phyloP scores from a whole-genome alignment of 2,329 filamentous ascomycete species.

The Onygena corvina region DNA sequence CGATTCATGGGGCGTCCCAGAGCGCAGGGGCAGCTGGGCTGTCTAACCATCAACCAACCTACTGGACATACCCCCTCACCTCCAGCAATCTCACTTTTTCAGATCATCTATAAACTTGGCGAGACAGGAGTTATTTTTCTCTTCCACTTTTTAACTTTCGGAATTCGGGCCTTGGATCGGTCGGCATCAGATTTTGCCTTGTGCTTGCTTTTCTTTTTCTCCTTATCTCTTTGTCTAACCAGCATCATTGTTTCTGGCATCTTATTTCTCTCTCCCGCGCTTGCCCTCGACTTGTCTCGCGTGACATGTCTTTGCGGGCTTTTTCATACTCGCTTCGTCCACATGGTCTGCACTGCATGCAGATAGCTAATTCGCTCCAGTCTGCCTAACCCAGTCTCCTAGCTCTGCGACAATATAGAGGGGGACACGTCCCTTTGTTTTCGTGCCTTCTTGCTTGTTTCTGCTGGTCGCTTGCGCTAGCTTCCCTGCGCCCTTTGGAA shows the following conservation, averaged over 20 bases:
- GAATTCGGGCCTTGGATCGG: background rate
- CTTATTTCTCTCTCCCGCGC: conserved; percentile 2
- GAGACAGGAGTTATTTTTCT: background rate
- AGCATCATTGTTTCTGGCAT: background rate
- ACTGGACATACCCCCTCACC: background rate
- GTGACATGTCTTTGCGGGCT: conserved; percentile 3
- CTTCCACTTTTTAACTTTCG: background rate
- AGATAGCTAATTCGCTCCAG: background rate
- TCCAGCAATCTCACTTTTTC: background rate
- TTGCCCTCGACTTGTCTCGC: conserved; percentile 1
- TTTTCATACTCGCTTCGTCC: background rate
- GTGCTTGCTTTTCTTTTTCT: background rate
- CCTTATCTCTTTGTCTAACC: background rate
- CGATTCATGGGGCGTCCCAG: conserved; percentile 53
- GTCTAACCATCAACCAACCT: conserved; percentile 35
- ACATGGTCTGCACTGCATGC: background rate
- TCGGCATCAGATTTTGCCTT: background rate
- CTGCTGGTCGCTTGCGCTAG: background rate
- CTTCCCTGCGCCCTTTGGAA: background rate
- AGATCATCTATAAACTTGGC: background rate
- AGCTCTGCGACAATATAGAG: background rate
- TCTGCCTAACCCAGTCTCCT: background rate
- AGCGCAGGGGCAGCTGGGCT: conserved; percentile 55
- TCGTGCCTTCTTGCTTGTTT: background rate
- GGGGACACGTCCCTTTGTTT: background rate